A percentile compares a stretch with the other conserved stretches of the same genome.
Conservation (phyloP, 768 basidiomycete species). For the Hemileccinum rubropunctum region DNA sequence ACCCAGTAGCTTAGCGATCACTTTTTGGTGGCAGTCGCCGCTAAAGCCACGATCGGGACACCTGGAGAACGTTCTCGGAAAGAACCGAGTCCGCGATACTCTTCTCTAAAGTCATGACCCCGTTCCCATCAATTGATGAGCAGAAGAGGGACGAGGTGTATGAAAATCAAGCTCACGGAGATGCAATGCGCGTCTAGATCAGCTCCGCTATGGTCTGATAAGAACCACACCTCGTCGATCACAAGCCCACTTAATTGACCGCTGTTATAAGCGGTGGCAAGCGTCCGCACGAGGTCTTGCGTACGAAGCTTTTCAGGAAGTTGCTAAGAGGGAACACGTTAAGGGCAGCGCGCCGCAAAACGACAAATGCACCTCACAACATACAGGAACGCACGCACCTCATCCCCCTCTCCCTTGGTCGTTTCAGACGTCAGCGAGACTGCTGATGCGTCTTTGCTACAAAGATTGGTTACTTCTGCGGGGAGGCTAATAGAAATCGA, state of each 20-base stretch:
- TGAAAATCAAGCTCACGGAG: conserved; percentile 46
- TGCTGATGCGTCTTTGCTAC: conserved; percentile 51
- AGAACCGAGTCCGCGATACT: conserved; percentile 68
- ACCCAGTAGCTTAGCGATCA: conserved; percentile 23
- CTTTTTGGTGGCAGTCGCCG: conserved; percentile 76
- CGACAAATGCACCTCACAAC: conserved; percentile 16
- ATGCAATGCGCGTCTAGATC: conserved; percentile 61
- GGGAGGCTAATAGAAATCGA: conserved; percentile 2
- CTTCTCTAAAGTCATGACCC: conserved; percentile 78
- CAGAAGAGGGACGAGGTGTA: not conserved
- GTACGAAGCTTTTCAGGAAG: conserved; percentile 72
- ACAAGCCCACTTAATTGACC: conserved; percentile 69
- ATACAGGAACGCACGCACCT: conserved; percentile 36
- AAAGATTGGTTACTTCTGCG: conserved; percentile 64
- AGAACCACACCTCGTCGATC: conserved; percentile 65
- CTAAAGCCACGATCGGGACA: conserved; percentile 85
- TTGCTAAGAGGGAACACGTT: conserved; percentile 43
- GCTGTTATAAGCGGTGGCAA: conserved; percentile 51
- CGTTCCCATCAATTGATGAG: conserved; percentile 55
- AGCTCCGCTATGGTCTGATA: not conserved
- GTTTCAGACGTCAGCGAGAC: conserved; percentile 71
- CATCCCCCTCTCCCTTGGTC: conserved; percentile 45
- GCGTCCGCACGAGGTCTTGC: conserved; percentile 48
- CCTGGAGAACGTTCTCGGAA: conserved; percentile 65
- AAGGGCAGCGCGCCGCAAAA: not conserved